Evolutionary conservation across 2,329 filamentous ascomycete genomes (phyloP), one percentile per base, ranked within the genome.

Genomic region (Pleurostoma richardsiae): DNA sequence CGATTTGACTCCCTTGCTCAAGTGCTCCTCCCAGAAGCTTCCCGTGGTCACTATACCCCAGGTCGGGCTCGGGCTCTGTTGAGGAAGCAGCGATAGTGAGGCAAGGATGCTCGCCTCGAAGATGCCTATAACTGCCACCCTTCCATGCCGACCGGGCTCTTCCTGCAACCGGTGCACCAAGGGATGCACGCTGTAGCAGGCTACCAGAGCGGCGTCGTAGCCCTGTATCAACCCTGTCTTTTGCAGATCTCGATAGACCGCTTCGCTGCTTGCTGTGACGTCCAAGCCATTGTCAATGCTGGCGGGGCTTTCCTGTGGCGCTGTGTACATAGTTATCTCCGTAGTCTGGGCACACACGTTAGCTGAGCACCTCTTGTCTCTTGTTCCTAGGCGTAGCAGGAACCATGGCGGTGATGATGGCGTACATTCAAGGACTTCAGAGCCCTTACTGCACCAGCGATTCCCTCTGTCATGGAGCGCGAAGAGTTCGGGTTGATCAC

Each of bases 1-100:
- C 0, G 67, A 62, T 3, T 68, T 68, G 0, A 94, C 85, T 0
- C 86, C 90, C 0, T 76, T 68, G 0, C 69, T 72, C 10, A 96
- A 71, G 33, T 94, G 83, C 0, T 72, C 64, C 58, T 92, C 86
- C 92, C 91, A 96, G 53, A 86, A 87, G 47, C 80, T 80, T 0
- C 90, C 91, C 0, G 92, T 96, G 4, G 86, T 92, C 4, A 97
- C 85, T 52, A 97, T 94, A 3, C 90, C 92, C 73, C 94, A 96
- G 41, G 53, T 80, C 65, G 46, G 55, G 2, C 52, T 48, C 2
- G 54, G 51, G 3, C 30, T 38, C 3, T 55, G 62, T 43, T 54
- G 67, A 47, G 56, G 60, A 39, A 74, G 68, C 28, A 77, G 65
- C 2, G 84, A 78, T 7, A 91, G 60, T 3, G 82, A 79, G 0